A percentile compares a stretch with the other conserved stretches of the same genome.
Evolutionary conservation across 2,329 filamentous ascomycete species (phyloP).

Genomic region (Pyricularia sp.): DNA sequence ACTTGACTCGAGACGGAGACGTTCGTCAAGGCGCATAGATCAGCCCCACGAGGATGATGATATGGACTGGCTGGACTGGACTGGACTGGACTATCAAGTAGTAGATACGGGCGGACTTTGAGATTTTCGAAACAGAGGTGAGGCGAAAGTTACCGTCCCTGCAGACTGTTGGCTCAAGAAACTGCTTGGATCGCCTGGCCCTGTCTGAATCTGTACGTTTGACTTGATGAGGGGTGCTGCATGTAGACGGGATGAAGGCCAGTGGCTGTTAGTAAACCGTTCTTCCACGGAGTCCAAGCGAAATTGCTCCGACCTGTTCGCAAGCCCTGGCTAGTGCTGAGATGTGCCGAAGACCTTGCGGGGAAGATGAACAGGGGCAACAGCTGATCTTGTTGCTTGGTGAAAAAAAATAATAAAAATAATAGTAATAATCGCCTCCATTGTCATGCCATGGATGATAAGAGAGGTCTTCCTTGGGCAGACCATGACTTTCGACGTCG

Average conservation of each 20-base stretch:
- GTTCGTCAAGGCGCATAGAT: background rate
- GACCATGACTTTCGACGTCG: too few species aligned
- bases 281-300: background rate
- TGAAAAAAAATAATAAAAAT: too few species aligned
- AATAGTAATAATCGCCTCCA: background rate
- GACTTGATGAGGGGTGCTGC: background rate
- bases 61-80: too few species aligned
- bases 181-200: background rate
- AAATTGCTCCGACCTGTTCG: background rate
- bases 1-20: background rate
- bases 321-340: background rate
- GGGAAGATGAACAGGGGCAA: background rate
- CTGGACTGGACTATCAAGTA: background rate
- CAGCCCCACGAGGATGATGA: background rate
- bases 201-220: background rate
- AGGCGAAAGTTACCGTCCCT: background rate
- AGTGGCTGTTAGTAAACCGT: background rate
- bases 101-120: background rate
- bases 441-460: background rate
- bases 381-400: background rate
- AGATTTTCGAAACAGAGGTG: background rate
- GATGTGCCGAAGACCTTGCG: background rate
- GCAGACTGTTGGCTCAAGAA: background rate
- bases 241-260: background rate
- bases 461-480: background rate